Conservation (phyloP, 306 rosid genomes). For the Malus domestica region DNA sequence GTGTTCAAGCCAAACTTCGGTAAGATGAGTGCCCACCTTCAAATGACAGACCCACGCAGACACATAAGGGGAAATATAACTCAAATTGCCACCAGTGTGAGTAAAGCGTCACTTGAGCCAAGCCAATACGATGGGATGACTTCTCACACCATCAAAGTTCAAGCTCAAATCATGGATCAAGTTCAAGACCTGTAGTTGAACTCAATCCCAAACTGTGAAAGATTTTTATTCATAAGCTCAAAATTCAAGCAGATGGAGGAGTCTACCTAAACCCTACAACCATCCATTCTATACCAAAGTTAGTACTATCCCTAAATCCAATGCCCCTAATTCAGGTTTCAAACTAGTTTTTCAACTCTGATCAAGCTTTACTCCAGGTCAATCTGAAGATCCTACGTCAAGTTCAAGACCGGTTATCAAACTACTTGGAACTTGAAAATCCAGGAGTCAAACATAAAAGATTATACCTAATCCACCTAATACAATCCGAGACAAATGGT, state of each 20-base stretch:
- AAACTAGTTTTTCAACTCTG: background rate
- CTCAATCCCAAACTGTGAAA: background rate
- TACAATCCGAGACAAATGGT: background rate
- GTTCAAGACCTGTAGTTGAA: background rate
- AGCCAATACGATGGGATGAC: background rate
- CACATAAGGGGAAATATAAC: background rate
- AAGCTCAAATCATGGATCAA: background rate
- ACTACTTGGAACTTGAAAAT: background rate
- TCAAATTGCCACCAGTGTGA: background rate
- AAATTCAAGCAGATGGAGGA: background rate
- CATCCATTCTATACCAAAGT: background rate
- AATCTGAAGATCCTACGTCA: background rate
- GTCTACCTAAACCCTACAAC: background rate
- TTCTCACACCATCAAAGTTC: background rate
- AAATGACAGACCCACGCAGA: background rate
- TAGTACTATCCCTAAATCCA: background rate
- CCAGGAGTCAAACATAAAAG: background rate
- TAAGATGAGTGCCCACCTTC: background rate
- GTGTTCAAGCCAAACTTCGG: background rate
- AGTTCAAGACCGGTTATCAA: background rate
- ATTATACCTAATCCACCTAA: no score
- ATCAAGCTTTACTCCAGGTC: background rate
- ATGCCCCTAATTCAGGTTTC: background rate
- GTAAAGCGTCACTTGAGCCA: background rate
- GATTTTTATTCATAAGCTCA: background rate